Conservation (phyloP, 495 filamentous ascomycete species). For the Penicillium flavigenum region DNA sequence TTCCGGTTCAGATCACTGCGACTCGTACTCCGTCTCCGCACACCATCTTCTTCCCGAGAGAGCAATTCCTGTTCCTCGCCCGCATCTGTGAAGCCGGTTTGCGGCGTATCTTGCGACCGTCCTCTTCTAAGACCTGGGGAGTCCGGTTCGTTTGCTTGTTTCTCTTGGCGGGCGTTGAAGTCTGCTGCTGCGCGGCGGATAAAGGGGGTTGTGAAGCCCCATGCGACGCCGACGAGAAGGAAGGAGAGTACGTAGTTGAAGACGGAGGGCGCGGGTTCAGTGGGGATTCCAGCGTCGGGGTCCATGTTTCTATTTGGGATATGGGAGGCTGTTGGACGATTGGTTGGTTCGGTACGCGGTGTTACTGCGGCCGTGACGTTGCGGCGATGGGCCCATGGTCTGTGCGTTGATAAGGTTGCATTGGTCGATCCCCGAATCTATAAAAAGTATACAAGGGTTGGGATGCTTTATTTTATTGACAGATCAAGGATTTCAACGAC, state of each 20-base stretch:
- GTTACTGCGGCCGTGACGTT: background rate
- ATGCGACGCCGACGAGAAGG: slow-evolving; percentile 86
- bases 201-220: slow-evolving; percentile 66
- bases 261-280: slow-evolving; percentile 60
- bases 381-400: background rate
- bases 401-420: slow-evolving; percentile 9
- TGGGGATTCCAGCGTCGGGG: slow-evolving; percentile 28
- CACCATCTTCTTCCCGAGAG: slow-evolving; percentile 6
- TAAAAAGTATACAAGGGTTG: background rate
- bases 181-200: slow-evolving; percentile 59
- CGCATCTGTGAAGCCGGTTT: background rate
- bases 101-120: slow-evolving; percentile 2
- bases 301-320: slow-evolving; percentile 25
- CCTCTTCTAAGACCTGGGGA: slow-evolving; percentile 16
- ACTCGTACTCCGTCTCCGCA: slow-evolving; percentile 25
- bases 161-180: slow-evolving; percentile 53
- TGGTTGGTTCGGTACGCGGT: background rate
- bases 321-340: background rate
- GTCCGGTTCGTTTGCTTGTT: slow-evolving; percentile 13
- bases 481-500: background rate
- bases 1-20: slow-evolving; percentile 3
- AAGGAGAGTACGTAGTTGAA: slow-evolving; percentile 85
- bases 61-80: slow-evolving; percentile 29
- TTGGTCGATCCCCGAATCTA: background rate
- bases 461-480: background rate